phyloP scores from a whole-genome alignment of 75 land plant species.

The Sequoia sempervirens region DNA sequence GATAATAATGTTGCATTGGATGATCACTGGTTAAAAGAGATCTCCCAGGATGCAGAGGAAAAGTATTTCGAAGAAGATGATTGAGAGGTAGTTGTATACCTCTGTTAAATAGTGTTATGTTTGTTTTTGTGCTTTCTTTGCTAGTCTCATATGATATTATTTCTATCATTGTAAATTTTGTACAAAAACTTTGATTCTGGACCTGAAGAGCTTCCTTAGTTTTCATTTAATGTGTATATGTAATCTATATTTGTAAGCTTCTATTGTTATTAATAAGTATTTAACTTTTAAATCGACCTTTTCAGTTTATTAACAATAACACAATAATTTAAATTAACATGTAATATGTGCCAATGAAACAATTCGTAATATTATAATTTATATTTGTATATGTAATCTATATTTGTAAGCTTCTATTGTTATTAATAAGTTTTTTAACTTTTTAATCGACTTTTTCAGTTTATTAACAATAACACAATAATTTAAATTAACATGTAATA shows the following conservation, averaged over 20 bases:
- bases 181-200: not conserved
- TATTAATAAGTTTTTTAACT: not conserved
- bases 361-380: too few species aligned
- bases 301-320: too few species aligned
- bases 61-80: constrained; percentile 77
- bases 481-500: not conserved
- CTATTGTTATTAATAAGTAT: not conserved
- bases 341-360: too few species aligned
- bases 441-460: not conserved
- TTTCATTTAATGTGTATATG: not conserved
- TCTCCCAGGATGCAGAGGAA: constrained; percentile 84
- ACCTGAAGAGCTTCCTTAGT: not conserved
- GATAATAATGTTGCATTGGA: constrained; percentile 77
- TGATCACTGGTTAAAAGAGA: constrained; percentile 86
- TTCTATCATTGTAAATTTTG: not conserved
- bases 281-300: too few species aligned
- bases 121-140: not conserved
- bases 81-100: not conserved
- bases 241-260: not conserved
- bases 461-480: not conserved
- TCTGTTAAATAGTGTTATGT: not conserved
- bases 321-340: too few species aligned
- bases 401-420: not conserved
- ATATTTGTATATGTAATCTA: too few species aligned
- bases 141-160: not conserved